Conservation (phyloP, 208 protist species). For the Tritrichomonas musculus region DNA sequence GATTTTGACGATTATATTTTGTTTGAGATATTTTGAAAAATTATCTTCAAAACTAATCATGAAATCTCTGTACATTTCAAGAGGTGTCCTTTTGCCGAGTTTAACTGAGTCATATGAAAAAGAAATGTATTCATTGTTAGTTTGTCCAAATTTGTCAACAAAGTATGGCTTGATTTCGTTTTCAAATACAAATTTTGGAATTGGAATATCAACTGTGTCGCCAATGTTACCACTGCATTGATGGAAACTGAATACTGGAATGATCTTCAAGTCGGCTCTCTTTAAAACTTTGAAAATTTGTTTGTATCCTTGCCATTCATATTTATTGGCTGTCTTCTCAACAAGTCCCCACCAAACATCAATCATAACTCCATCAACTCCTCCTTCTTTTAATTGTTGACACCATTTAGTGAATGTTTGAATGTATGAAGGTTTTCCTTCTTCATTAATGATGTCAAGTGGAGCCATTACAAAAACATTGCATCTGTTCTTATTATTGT, state of each 20-base stretch:
- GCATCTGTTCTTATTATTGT: too few relatives aligned
- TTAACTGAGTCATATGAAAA: conserved; percentile 51
- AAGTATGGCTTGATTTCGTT: conserved; percentile 50
- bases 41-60: conserved; percentile 47
- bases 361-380: conserved; percentile 14
- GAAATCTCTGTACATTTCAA: conserved; percentile 61
- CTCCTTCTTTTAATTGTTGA: not conserved
- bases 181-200: conserved; percentile 57
- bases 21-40: not conserved
- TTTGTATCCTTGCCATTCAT: not conserved
- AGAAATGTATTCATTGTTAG: conserved; percentile 58
- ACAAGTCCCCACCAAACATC: conserved; percentile 32
- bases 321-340: not conserved
- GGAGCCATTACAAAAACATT: not conserved
- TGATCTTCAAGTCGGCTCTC: not conserved
- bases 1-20: not conserved
- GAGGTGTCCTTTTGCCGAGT: conserved; percentile 53
- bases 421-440: not conserved
- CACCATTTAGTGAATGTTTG: not conserved
- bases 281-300: not conserved
- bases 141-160: conserved; percentile 47
- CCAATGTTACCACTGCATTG: conserved; percentile 66
- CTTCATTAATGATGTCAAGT: not conserved
- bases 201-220: conserved; percentile 55
- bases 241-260: conserved; percentile 40